Base-by-base conservation (phyloP, 371 early-diverging fungal species). In the Actinomortierella ambigua region DNA sequence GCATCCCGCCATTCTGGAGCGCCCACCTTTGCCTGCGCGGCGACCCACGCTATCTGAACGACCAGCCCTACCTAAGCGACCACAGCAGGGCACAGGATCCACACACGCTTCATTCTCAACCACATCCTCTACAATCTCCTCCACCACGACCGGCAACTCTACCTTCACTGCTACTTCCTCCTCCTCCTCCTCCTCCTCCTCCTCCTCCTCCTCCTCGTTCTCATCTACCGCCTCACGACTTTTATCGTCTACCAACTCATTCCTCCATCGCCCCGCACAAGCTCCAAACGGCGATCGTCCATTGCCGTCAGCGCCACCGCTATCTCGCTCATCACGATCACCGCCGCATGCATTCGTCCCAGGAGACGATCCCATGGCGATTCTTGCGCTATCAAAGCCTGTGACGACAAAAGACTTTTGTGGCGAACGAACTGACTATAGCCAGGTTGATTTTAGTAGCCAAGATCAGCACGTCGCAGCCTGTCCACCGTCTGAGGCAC, bases 341-440 rank as follows among this genome's bases (percentile, higher is more conserved):
- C 43, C 27, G n/a, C 44, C 55, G 2, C 9, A n/a, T 23, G 20
- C 40, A 41, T 9, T 24, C 11, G 15, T n/a, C 15, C n/a, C 24
- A 34, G 54, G 52, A 17, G 63, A 55, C 2, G 57, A 61, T 50
- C n/a, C 42, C 13, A 24, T 61, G 15, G 39, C 53, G 6, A 22
- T 34, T 0, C 57, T 66, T 2, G 46, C 22, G 0, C 27, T 43
- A 23, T 56, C 60, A 2, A 13, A 17, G 23, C 57, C 57, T 2
- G 55, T 50, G 6, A n/a, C 54, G 0, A 69, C 61, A 14, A 20
- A 42, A 9, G 65, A 69, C 15, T 69, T 69, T 51, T 39, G 29
- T 22, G 70, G 70, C 4, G 65, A 64, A 15, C 56, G 64, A 24
- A 20, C 65, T 40, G 61, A 69, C 55, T 47, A 65, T 20, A 22